Evolutionary conservation across 169 alveolate species (phyloP).

Genomic region (Perkinsus olseni): DNA sequence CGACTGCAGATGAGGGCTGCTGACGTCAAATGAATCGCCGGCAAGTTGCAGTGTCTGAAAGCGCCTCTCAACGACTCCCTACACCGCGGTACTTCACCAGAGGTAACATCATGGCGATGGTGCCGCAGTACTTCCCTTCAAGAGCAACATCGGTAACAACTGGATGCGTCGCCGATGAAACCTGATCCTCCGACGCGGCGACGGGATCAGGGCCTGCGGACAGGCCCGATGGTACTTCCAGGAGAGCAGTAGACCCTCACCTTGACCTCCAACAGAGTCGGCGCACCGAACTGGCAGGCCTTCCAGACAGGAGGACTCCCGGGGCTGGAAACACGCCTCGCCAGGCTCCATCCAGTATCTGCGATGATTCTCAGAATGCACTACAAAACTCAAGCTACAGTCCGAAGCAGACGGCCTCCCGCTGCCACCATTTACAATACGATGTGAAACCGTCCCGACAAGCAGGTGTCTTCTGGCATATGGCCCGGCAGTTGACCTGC

Average conservation of each 20-base stretch:
- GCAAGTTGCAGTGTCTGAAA: not conserved
- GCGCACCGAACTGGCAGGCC: not conserved
- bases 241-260: not conserved
- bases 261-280: not conserved
- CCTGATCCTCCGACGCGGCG: not conserved
- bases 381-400: no score
- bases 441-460: not conserved
- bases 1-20: not conserved
- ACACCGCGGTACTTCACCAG: not conserved
- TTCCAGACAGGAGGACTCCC: not conserved
- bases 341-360: not conserved
- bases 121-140: not conserved
- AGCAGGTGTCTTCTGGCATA: not conserved
- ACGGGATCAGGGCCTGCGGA: not conserved
- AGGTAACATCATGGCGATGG: not conserved
- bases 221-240: not conserved
- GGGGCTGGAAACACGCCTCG: not conserved
- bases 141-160: not conserved
- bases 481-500: not conserved
- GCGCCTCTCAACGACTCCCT: not conserved
- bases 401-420: not conserved
- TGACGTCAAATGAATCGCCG: not conserved
- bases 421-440: not conserved
- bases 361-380: no score
- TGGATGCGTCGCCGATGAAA: not conserved